Evolutionary conservation across 148 eudicot species (phyloP).

Genomic region (Rhododendron mucronatum): DNA sequence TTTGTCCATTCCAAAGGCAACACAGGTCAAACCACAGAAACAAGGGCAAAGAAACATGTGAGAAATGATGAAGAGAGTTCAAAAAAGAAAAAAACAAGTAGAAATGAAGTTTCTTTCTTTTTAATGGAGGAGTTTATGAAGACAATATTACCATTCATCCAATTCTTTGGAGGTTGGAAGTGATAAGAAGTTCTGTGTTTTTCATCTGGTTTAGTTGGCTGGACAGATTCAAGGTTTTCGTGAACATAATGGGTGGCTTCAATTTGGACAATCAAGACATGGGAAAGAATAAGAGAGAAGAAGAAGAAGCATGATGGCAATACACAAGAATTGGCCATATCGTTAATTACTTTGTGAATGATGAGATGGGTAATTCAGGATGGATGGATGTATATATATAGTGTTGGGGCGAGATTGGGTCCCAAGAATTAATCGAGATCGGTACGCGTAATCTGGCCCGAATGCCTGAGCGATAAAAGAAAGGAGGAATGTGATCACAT

Average conservation of each 20-base stretch:
- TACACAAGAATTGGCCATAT: conserved; percentile 7
- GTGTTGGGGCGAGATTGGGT: neutral
- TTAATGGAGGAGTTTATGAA: neutral
- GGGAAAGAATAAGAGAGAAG: conserved; percentile 11
- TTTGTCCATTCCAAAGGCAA: conserved; percentile 13
- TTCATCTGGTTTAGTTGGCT: conserved; percentile 4
- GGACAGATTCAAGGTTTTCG: conserved; percentile 1
- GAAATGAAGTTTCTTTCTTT: neutral
- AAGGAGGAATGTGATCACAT: neutral
- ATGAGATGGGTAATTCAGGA: neutral
- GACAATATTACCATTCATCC: conserved; percentile 56
- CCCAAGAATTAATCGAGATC: no score
- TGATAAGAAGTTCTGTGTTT: conserved; percentile 54
- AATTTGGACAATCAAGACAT: conserved; percentile 6
- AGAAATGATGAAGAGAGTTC: neutral
- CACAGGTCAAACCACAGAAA: neutral
- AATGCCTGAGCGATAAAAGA: no score
- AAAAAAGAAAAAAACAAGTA: neutral
- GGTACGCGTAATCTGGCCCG: neutral
- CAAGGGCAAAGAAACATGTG: neutral
- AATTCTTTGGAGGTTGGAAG: conserved; percentile 65
- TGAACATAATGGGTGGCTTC: conserved; percentile 33
- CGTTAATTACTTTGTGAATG: neutral
- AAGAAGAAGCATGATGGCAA: neutral
- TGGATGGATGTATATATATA: neutral